phyloP scores from a whole-genome alignment of 2,329 filamentous ascomycete species.

The Alternaria atra region DNA sequence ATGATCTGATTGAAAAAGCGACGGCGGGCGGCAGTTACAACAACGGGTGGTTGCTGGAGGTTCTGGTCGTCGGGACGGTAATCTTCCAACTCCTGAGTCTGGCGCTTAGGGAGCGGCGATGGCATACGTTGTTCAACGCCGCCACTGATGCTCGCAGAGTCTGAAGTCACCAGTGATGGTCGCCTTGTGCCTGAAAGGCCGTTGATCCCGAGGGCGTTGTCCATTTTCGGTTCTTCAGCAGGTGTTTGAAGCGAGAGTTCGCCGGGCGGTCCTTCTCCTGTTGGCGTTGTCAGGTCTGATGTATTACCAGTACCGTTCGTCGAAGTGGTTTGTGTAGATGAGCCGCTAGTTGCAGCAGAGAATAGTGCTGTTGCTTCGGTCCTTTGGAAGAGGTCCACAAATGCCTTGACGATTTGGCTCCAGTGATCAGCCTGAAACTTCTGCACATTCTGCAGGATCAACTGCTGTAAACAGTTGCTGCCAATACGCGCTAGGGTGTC shows the following conservation, averaged over 20 bases:
- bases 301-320: slow-evolving; percentile 59
- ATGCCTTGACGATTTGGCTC: slow-evolving; percentile 92
- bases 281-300: slow-evolving; percentile 54
- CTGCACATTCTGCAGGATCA: slow-evolving; percentile 94
- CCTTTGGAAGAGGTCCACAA: slow-evolving; percentile 92
- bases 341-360: slow-evolving; percentile 71
- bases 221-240: slow-evolving; percentile 35
- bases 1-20: slow-evolving; percentile 99
- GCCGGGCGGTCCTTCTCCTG: slow-evolving; percentile 41
- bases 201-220: slow-evolving; percentile 59
- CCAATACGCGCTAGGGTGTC: slow-evolving; percentile 98
- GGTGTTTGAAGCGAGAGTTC: slow-evolving; percentile 48
- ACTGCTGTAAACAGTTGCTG: slow-evolving; percentile 95
- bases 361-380: slow-evolving; percentile 97
- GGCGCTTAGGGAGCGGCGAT: slow-evolving; percentile 46
- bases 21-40: slow-evolving; percentile 90
- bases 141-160: slow-evolving; percentile 30
- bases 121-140: slow-evolving; percentile 40
- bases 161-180: slow-evolving; percentile 43
- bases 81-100: slow-evolving; percentile 73
- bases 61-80: slow-evolving; percentile 74
- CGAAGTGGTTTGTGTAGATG: slow-evolving; percentile 55
- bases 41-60: slow-evolving; percentile 85
- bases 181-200: slow-evolving; percentile 44
- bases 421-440: slow-evolving; percentile 91